Percentiles rank a stretch among this genome's conserved stretches.
phyloP scores from a whole-genome alignment of 805 yeast genomes.

The Sugiyamaella americana region DNA sequence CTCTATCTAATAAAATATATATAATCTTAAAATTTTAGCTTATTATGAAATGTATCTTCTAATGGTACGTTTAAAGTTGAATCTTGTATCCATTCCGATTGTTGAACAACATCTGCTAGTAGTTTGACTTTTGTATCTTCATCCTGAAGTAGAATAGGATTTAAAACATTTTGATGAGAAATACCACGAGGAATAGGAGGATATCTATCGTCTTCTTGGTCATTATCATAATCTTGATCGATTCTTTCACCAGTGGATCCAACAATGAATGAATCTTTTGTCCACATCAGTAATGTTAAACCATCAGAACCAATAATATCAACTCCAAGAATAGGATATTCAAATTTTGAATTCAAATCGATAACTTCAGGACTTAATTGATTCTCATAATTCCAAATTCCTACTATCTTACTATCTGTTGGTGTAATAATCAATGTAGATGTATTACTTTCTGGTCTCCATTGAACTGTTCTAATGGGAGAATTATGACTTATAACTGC shows the following conservation, averaged over 20 bases:
- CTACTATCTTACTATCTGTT: conserved; percentile 3
- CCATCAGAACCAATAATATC: background rate
- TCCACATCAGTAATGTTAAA: background rate
- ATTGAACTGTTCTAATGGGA: background rate
- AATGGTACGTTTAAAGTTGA: conserved; percentile 4
- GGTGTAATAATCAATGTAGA: conserved; percentile 10
- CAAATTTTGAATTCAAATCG: conserved; percentile 1
- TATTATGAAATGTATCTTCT: conserved; percentile 20
- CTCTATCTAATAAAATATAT: no score
- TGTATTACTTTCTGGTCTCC: conserved; percentile 8
- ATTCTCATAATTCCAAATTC: conserved; percentile 1
- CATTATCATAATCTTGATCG: background rate
- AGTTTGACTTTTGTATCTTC: conserved; percentile 20
- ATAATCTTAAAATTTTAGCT: background rate
- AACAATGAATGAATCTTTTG: background rate
- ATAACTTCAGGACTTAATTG: background rate
- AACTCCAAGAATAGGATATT: background rate
- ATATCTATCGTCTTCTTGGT: background rate
- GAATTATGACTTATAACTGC: conserved; percentile 13
- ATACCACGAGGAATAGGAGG: background rate
- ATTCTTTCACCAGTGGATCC: background rate
- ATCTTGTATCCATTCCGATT: conserved; percentile 19
- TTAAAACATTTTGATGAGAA: conserved; percentile 1
- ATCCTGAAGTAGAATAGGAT: conserved; percentile 18
- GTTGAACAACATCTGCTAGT: conserved; percentile 19